Evolutionary conservation across 768 basidiomycete genomes (phyloP), one percentile per base, ranked within the genome.

Genomic region (Tulasnella sp.): DNA sequence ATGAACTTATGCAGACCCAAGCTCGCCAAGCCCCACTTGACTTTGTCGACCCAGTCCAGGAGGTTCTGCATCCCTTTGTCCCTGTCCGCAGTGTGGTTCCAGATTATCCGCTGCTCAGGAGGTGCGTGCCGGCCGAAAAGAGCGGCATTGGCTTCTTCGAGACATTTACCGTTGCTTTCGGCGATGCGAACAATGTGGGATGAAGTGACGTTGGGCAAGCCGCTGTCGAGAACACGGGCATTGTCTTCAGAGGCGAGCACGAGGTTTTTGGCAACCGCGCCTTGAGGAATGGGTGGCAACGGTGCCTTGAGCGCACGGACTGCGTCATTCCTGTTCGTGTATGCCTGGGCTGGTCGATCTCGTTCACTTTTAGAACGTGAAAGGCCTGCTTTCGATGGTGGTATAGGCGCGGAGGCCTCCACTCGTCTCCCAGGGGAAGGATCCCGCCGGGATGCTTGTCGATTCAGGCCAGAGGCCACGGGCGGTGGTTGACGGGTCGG

Each of bases 1-100:
- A 79, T 48, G 44, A 73, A 79, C 56, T 79, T 79, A 42, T 79
- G 78, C 39, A 79, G 39, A n/a, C 78, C 78, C 71, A 79, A 74
- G 71, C 78, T 79, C 44, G 78, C 78, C 36, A 79, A 52, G 71
- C 78, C 78, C 78, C 78, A 79, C 44, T 71, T 38, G 27, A 58
- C 56, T 44, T 58, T 44, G n/a, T 79, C 78, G 38, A 79, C 56
- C 78, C 78, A 79, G 38, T 79, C 71, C 40, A 79, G 34, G n/a
- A 79, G 71, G 56, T 36, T 71, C 46, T 74, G 39, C 68, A 79
- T 72, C 21, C 52, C 38, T 24, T 74, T 44, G 27, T 79, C 78
- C 27, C 46, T 46, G 14, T 79, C 78, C 10, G 78, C 73, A 9
- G 78, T 73, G 16, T 42, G 68, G 36, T 73, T 71, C 78, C 78